These are phyloP conservation scores for Vitis hybrid DNA, from an alignment of 177 flowering plant genomes.

Conservation along the genomic window DNA sequence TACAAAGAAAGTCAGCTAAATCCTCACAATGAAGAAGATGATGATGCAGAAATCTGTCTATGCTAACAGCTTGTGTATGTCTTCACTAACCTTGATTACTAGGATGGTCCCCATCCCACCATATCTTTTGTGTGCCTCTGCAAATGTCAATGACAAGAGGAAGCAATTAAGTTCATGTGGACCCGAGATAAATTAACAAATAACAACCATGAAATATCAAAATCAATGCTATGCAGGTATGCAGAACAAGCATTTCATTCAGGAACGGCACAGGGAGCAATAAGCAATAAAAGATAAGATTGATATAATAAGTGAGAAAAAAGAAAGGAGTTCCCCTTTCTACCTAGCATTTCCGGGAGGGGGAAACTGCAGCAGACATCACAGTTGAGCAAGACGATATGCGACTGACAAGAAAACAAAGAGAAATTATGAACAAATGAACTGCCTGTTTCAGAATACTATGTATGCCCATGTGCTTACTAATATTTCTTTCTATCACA, in stretches of 20 bases:
- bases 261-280: neutral
- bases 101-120: conserved; percentile 87
- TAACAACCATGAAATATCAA: neutral
- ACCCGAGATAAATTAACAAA: neutral
- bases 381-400: conserved; percentile 85
- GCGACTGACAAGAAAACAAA: conserved; percentile 55
- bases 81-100: conserved; percentile 67
- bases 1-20: conserved; percentile 3
- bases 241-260: neutral
- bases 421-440: neutral
- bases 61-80: neutral
- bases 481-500: too few relatives aligned
- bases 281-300: neutral
- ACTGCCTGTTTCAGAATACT: too few relatives aligned
- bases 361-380: conserved; percentile 95
- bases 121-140: conserved; percentile 77
- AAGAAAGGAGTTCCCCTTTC: conserved; percentile 12
- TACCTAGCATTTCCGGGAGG: conserved; percentile 83
- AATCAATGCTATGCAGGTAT: neutral
- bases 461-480: too few relatives aligned
- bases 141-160: conserved; percentile 19
- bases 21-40: neutral
- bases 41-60: neutral
- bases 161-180: conserved; percentile 4
- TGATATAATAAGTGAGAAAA: neutral